Evolutionary conservation across 2,329 filamentous ascomycete genomes (phyloP), one percentile per base, ranked within the genome.

Genomic region (Chrysoporthe deuterocubensis): DNA sequence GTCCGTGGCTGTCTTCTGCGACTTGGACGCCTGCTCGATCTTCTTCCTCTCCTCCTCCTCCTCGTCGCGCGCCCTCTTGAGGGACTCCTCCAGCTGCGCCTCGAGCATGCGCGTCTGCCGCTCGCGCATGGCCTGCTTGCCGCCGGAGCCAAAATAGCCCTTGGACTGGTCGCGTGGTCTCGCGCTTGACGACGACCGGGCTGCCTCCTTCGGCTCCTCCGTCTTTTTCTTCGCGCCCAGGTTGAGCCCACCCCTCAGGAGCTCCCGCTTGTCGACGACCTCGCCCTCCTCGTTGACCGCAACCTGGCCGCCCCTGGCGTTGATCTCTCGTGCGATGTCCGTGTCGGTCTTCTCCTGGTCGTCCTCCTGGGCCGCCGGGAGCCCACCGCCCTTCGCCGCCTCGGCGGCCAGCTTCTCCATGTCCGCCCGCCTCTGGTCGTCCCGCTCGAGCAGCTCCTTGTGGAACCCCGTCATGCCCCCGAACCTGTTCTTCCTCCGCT

Each of bases 401-500:
- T 86, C 83, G 72, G 89, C 87, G 0, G 88, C 89, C 3, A 91
- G 91, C 73, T 89, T 89, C 67, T 93, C 82, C 32, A 89, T 85
- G 73, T 92, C 89, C 2, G 88, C 85, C 76, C 94, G 91, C 70
- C 87, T 84, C 78, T 87, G 81, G 73, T 95, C 92, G 68, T 88
- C 89, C 72, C 88, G 86, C 62, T 92, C 86, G 72, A 96, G 83
- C 77, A 95, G 82, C 68, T 89, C 88, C 76, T 89, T 89, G 78
- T 94, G 94, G 75, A 96, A 95, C 1, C 87, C 90, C 65, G 88
- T 88, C 90, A 96, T 92, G 52, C 91, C 91, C n/a, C 85, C 83
- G 3, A 83, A 83, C 71, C 88, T 85, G 70, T 90, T 90, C 77
- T 89, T 89, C 76, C 84, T 85, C 34, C 86, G 84, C 74, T 92